These are phyloP conservation scores for Trichosporon coremiiforme DNA, from an alignment of 1,284 basidiomycete species.

Conservation along the genomic window DNA sequence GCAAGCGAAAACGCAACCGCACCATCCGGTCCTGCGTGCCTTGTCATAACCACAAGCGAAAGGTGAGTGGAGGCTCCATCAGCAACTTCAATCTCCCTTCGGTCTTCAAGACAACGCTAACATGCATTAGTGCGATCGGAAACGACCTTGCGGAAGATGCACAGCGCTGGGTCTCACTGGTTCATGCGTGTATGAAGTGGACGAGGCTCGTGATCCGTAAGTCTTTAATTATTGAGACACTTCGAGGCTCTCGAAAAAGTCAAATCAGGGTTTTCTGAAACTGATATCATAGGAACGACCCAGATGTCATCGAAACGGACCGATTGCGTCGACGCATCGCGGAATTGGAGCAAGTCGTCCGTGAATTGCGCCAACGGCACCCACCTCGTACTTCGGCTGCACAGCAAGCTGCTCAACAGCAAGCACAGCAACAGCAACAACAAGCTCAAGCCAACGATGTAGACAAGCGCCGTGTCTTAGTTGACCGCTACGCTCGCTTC, in stretches of 20 bases:
- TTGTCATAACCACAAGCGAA: conserved; percentile 88
- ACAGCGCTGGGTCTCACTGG: conserved; percentile 73
- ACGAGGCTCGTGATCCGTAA: conserved; percentile 77
- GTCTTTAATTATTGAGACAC: conserved; percentile 38
- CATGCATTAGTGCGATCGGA: conserved; percentile 55
- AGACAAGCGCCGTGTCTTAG: conserved; percentile 50
- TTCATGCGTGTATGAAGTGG: conserved; percentile 87
- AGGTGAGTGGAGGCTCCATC: conserved; percentile 60
- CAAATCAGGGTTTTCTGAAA: background rate
- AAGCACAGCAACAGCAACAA: conserved; percentile 13
- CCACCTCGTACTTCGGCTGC: conserved; percentile 26
- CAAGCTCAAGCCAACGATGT: conserved; percentile 28
- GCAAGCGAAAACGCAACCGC: conserved; percentile 73
- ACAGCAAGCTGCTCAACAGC: conserved; percentile 20
- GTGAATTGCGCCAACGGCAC: conserved; percentile 62
- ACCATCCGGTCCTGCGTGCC: conserved; percentile 86
- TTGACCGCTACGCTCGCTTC: conserved; percentile 53
- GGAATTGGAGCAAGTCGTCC: conserved; percentile 82
- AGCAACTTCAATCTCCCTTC: background rate
- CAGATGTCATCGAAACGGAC: conserved; percentile 76
- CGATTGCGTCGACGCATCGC: conserved; percentile 79
- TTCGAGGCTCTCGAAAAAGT: background rate
- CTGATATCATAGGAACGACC: conserved; percentile 67
- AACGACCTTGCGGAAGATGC: conserved; percentile 75
- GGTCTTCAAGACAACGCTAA: conserved; percentile 5